These are phyloP conservation scores for Vigna radiata DNA, from an alignment of 306 rosid species.

Conservation along the genomic window DNA sequence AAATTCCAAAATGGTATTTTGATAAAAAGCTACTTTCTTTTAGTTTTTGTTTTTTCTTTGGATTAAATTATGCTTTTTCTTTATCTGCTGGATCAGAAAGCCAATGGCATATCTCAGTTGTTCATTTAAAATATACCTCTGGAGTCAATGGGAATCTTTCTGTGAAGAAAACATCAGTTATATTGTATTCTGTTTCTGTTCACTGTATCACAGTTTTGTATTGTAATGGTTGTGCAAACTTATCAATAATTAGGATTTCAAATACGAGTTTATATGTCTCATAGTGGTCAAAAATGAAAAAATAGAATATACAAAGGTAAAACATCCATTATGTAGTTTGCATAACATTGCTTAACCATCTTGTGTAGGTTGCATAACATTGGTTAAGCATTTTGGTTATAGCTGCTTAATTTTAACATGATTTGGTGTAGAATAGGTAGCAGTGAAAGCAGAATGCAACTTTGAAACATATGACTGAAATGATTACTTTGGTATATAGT, in stretches of 20 bases:
- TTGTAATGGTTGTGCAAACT: too few species aligned
- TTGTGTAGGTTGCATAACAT: too few species aligned
- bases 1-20: constrained; percentile 21
- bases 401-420: not conserved
- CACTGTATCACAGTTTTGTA: too few species aligned
- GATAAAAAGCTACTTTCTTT: constrained; percentile 23
- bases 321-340: too few species aligned
- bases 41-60: not conserved
- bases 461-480: not conserved
- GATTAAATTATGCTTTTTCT: constrained; percentile 39
- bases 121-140: constrained; percentile 35
- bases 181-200: constrained; percentile 15
- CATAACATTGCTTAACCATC: too few species aligned
- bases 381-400: too few species aligned
- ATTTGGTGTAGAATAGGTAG: too few species aligned
- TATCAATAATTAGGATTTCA: too few species aligned
- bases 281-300: too few species aligned
- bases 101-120: constrained; percentile 28
- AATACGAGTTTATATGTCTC: too few species aligned
- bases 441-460: not conserved
- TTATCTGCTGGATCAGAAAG: constrained; percentile 45
- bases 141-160: constrained; percentile 54
- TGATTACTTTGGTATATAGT: constrained; percentile 15
- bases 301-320: too few species aligned
- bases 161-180: constrained; percentile 40